Evolutionary conservation across 352 stramenopile genomes (phyloP), one percentile per base, ranked within the genome.

Genomic region (Pythium brassicae): DNA sequence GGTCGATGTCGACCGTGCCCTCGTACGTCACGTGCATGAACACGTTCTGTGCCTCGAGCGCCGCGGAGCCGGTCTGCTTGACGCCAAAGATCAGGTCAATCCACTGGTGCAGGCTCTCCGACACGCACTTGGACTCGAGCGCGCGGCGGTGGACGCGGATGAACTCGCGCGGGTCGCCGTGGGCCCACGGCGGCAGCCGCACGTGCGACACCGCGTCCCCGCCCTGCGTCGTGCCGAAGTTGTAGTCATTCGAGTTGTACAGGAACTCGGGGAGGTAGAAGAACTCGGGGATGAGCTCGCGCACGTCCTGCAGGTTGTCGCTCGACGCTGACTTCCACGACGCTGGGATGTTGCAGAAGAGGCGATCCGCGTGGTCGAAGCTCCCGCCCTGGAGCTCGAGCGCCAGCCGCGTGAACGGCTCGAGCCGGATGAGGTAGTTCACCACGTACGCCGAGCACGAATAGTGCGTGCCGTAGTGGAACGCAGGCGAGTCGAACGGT

Each of bases 391-490:
- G 82, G 4, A 92, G 55, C 44, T 92, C 82, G 5, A 75, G 56
- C 19, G 82, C 79, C 15, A 89, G 55, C 6, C 74, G 65, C 17
- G 87, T 89, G 55, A 91, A 97, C 0, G 93, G 93, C 55, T 97
- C 86, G 6, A 97, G 76, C 15, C 97, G 84, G 57, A 99, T 86
- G 37, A 99, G 76, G 61, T 98, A 99, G 71, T 97, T 98, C 20
- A 99, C 71, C 17, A 99, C 94, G 63, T 98, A 98, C 19, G 84
- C 96, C 25, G 96, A 96, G 49, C 90, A 97, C 26, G 89, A 98
- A 71, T 99, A 99, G 63, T 99, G 96, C 7, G 94, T 98, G 6
- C 96, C 96, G 63, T 98, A 99, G 62, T 99, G 91, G 63, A 99
- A 98, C 9, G 94, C 78, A 1, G 96, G 95, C 3, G 78, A 74